Evolutionary conservation across 495 filamentous ascomycete genomes (phyloP).

Genomic region (Darksidea phi): DNA sequence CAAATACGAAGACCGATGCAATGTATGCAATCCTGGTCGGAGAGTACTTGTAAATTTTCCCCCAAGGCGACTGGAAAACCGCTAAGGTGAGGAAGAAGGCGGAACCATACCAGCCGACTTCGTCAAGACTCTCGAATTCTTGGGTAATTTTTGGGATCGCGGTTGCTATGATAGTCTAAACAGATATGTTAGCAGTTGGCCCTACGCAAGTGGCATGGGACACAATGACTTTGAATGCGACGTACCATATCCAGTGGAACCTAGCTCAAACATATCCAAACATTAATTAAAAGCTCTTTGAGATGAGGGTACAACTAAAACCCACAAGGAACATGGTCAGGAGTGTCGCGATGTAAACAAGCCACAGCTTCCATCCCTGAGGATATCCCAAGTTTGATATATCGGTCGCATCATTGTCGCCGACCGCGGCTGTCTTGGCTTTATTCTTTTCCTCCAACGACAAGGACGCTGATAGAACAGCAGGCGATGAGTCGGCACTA

Average conservation of each 20-base stretch:
- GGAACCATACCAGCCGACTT: neutral
- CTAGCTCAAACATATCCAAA: too few species aligned
- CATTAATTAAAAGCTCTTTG: too few species aligned
- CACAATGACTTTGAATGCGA: too few species aligned
- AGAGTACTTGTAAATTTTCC: slow-evolving; percentile 13
- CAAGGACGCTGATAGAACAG: too few species aligned
- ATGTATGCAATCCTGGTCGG: neutral
- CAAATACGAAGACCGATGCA: slow-evolving; percentile 2
- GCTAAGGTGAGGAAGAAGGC: slow-evolving; percentile 10
- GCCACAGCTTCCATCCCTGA: neutral
- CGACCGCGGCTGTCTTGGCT: too few species aligned
- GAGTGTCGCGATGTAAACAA: neutral
- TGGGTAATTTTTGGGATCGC: neutral
- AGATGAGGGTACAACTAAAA: too few species aligned
- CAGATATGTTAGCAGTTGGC: too few species aligned
- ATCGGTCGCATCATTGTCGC: too few species aligned
- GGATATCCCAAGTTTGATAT: neutral
- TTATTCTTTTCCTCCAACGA: too few species aligned
- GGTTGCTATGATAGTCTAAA: neutral
- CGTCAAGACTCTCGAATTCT: neutral
- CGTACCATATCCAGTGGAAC: too few species aligned
- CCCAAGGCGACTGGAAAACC: slow-evolving; percentile 3
- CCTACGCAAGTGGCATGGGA: too few species aligned
- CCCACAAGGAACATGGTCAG: slow-evolving; percentile 2
- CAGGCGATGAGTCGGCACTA: too few species aligned